These are phyloP conservation scores for Malassezia obtusa DNA, from an alignment of 1,284 basidiomycete genomes.

Conservation along the genomic window DNA sequence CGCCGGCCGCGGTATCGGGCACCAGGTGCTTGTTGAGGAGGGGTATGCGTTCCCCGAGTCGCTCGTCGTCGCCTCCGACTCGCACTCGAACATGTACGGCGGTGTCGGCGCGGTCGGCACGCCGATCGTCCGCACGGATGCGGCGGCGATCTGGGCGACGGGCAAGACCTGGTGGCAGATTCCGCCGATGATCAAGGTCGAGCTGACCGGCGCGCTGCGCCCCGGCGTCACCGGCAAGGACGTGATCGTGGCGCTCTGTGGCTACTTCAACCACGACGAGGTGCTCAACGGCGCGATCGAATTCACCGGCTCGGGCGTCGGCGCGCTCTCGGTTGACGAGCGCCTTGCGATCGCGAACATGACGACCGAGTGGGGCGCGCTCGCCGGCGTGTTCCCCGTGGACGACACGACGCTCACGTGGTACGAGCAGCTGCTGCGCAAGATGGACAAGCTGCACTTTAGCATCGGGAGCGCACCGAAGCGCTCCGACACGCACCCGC, in stretches of 20 bases:
- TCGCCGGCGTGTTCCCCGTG: conserved; percentile 88
- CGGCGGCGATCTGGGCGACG: conserved; percentile 93
- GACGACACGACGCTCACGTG: conserved; percentile 72
- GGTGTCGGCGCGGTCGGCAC: conserved; percentile 95
- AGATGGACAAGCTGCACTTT: conserved; percentile 72
- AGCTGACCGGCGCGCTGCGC: conserved; percentile 69
- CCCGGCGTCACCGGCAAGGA: conserved; percentile 95
- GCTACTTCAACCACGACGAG: conserved; percentile 92
- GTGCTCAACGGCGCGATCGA: conserved; percentile 97
- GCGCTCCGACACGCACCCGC: conserved; percentile 62
- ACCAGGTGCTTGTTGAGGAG: conserved; percentile 46
- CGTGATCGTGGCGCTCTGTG: conserved; percentile 92
- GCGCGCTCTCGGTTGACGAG: conserved; percentile 73
- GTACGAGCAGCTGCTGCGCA: conserved; percentile 73
- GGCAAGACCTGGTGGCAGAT: conserved; percentile 99
- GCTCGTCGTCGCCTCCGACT: conserved; percentile 69
- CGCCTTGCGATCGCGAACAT: conserved; percentile 76
- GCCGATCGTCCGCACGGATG: conserved; percentile 69
- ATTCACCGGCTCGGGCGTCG: conserved; percentile 86
- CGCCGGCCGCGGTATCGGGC: conserved; percentile 89
- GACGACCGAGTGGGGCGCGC: conserved; percentile 98
- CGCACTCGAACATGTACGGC: conserved; percentile 97
- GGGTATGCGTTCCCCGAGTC: conserved; percentile 48
- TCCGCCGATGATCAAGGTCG: conserved; percentile 88
- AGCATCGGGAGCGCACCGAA: conserved; percentile 52